Evolutionary conservation across 2,329 filamentous ascomycete genomes (phyloP).

Genomic region (Xylaria polymorpha): DNA sequence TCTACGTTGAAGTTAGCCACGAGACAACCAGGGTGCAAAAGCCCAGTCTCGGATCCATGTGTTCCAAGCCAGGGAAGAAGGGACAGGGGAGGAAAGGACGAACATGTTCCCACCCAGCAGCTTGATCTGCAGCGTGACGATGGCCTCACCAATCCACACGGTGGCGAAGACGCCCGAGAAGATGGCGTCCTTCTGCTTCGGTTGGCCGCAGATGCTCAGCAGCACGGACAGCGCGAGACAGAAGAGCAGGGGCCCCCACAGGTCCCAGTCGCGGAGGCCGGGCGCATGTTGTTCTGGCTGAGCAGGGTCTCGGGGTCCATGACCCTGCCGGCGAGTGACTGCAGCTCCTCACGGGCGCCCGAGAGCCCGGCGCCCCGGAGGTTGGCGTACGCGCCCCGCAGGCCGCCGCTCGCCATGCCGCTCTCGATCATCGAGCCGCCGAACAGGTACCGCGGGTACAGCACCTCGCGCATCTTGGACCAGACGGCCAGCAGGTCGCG

Average conservation of each 20-base stretch:
- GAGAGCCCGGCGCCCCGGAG: constrained; percentile 68
- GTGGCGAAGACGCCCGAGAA: constrained; percentile 97
- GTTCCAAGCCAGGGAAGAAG: not conserved
- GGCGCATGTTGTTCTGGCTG: constrained; percentile 79
- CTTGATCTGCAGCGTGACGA: constrained; percentile 98
- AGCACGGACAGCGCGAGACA: constrained; percentile 89
- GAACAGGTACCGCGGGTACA: constrained; percentile 95
- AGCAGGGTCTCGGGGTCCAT: constrained; percentile 72
- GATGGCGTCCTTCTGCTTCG: constrained; percentile 85
- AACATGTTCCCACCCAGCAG: constrained; percentile 96
- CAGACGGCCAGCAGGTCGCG: constrained; percentile 92
- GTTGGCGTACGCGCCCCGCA: constrained; percentile 72
- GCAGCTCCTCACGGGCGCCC: constrained; percentile 71
- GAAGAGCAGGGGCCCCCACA: constrained; percentile 97
- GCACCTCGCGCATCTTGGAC: constrained; percentile 97
- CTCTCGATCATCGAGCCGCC: constrained; percentile 73
- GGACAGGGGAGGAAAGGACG: constrained; percentile 54
- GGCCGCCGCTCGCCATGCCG: constrained; percentile 53
- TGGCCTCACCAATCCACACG: constrained; percentile 95
- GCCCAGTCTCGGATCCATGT: constrained; percentile 6
- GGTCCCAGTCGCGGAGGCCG: constrained; percentile 93
- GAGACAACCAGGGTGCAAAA: not conserved
- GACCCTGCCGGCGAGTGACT: constrained; percentile 69
- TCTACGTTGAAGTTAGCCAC: constrained; percentile 60
- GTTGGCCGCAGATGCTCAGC: constrained; percentile 82